Percentiles rank a stretch among this genome's conserved stretches.
phyloP scores from a whole-genome alignment of 768 basidiomycete species.

The Mycena rebaudengoi region DNA sequence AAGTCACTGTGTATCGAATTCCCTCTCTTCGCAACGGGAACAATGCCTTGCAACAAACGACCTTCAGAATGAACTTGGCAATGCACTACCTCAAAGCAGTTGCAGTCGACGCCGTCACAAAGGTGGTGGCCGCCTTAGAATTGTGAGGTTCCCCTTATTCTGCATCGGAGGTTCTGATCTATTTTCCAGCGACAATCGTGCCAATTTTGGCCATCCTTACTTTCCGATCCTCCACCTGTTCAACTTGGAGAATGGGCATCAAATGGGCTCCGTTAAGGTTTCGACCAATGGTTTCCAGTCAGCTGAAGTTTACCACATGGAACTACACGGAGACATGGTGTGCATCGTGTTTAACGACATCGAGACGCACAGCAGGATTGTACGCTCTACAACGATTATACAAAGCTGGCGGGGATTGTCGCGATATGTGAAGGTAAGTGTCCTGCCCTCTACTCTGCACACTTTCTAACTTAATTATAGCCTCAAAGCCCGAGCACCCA shows the following conservation, averaged over 20 bases:
- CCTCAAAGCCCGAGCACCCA: not conserved
- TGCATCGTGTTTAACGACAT: not conserved
- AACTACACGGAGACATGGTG: conserved; percentile 14
- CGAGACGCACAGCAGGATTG: not conserved
- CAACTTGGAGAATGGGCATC: not conserved
- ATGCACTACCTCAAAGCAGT: conserved; percentile 12
- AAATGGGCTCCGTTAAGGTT: not conserved
- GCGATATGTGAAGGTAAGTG: not conserved
- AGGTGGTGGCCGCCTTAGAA: conserved; percentile 5
- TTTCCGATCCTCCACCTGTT: conserved; percentile 9
- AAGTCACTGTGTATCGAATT: not conserved
- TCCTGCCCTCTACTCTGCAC: not conserved
- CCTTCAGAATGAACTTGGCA: not conserved
- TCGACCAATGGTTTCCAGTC: not conserved
- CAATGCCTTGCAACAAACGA: not conserved
- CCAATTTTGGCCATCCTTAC: not conserved
- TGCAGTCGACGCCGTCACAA: conserved; percentile 8
- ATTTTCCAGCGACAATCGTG: not conserved
- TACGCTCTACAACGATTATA: not conserved
- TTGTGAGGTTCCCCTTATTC: not conserved
- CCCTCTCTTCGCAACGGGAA: conserved; percentile 10
- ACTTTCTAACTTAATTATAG: not conserved
- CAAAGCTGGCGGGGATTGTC: not conserved
- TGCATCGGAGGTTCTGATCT: not conserved
- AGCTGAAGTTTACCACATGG: conserved; percentile 15